Evolutionary conservation across 768 basidiomycete species (phyloP), one percentile per base, ranked within the genome.

Genomic region (Tylopilus cervinicoccineus): DNA sequence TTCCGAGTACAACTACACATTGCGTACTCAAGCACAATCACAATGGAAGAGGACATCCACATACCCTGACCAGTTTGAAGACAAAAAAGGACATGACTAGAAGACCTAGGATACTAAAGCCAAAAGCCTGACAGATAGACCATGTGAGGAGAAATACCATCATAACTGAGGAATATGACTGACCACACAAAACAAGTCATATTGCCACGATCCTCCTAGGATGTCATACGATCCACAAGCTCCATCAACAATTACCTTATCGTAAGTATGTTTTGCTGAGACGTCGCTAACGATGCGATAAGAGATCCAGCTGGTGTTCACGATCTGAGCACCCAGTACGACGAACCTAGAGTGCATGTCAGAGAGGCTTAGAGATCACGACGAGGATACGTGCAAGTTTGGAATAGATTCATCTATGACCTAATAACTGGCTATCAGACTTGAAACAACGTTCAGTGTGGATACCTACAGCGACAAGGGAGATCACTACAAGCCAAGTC

Each of bases 351-450:
- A 32, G 27, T 19, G n/a, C 22, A 38, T 5, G 8, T 52, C n/a
- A 54, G 46, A 41, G 6, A 43, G 5, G n/a, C 19, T 38, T 7
- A 4, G 7, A 22, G 22, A 17, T 12, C 4, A 31, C 19, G 3
- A 8, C 4, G 19, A 27, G 32, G 9, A 26, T 29, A 34, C 75
- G 3, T 69, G 72, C 34, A 80, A 65, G 53, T 79, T 77, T 6
- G 79, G 79, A 31, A 77, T 68, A 1, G 77, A 78, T 55, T 80
- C 77, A 45, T 70, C 72, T 40, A 78, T 48, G 36, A 81, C 65
- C 79, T 80, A 45, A 31, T 1, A 26, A 47, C 13, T 24, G 8
- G 36, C 13, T 24, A 44, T 52, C 39, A 48, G 46, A 23, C 20
- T 19, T 26, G 17, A 37, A 24, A 43, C 14, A 32, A 5, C 14